phyloP scores from a whole-genome alignment of 2,329 filamentous ascomycete genomes.

The Fusarium agapanthi region DNA sequence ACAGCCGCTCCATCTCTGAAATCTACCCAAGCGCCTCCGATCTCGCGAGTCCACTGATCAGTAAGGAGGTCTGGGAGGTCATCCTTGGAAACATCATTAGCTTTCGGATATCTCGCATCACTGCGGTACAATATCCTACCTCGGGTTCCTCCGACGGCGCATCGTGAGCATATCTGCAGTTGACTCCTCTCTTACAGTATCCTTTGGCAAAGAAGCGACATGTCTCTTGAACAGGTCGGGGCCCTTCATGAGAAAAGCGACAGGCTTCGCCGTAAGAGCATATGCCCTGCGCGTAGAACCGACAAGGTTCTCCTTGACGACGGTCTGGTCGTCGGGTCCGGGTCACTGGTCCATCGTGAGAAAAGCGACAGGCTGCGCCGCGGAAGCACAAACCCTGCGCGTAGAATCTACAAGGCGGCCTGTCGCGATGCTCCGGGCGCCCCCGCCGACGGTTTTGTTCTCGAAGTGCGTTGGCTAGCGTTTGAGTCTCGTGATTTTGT shows the following conservation, averaged over 20 bases:
- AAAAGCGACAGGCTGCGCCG: not conserved
- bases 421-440: not conserved
- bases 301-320: not conserved
- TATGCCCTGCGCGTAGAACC: not conserved
- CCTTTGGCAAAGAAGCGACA: not conserved
- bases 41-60: constrained; percentile 9
- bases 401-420: not conserved
- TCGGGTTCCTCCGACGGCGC: not conserved
- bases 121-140: not conserved
- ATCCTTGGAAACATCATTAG: not conserved
- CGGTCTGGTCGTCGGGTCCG: no score
- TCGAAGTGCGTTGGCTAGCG: not conserved
- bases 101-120: not conserved
- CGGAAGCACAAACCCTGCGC: not conserved
- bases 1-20: constrained; percentile 47
- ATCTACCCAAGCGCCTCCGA: constrained; percentile 41
- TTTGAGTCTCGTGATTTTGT: not conserved
- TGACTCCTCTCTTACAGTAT: not conserved
- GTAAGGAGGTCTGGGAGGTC: no score
- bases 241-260: not conserved
- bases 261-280: not conserved
- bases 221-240: no score
- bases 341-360: not conserved
- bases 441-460: not conserved
- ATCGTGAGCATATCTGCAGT: not conserved